Conservation (phyloP, 257 asterid species). For the Oldenlandia corymbosa region DNA sequence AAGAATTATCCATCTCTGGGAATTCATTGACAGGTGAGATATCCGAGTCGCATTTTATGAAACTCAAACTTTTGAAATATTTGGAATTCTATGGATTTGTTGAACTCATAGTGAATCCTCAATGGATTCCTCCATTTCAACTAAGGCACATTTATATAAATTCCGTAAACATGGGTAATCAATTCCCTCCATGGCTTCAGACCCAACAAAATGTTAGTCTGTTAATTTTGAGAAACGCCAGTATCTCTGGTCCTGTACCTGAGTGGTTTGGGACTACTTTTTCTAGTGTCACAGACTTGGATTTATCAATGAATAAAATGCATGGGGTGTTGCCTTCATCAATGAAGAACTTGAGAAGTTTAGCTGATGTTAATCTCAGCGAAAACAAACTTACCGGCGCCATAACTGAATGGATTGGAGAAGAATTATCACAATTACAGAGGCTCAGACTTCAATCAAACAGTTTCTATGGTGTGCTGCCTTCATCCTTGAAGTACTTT, state of each 20-base stretch:
- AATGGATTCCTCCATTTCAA: slow-evolving; percentile 26
- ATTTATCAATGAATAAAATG: slow-evolving; percentile 13
- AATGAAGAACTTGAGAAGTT: neutral
- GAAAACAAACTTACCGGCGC: neutral
- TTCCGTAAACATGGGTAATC: slow-evolving; percentile 7
- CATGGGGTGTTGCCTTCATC: neutral
- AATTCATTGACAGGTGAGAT: slow-evolving; percentile 14
- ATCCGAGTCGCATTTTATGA: slow-evolving; percentile 11
- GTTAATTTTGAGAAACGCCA: neutral
- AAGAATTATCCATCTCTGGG: neutral
- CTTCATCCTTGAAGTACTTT: no score
- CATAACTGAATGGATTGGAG: neutral
- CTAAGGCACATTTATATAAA: slow-evolving; percentile 1
- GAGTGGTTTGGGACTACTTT: slow-evolving; percentile 11
- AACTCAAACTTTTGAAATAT: neutral
- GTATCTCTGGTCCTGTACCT: slow-evolving; percentile 14
- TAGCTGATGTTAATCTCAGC: neutral
- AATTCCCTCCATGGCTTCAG: slow-evolving; percentile 19
- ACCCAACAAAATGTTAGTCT: neutral
- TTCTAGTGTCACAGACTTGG: slow-evolving; percentile 1
- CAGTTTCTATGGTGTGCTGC: no score
- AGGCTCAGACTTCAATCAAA: neutral
- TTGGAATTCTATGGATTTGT: slow-evolving; percentile 7
- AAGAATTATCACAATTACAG: neutral
- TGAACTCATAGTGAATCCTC: slow-evolving; percentile 6